These are phyloP conservation scores for Xylaria curta DNA, from an alignment of 495 filamentous ascomycete genomes.

Conservation along the genomic window DNA sequence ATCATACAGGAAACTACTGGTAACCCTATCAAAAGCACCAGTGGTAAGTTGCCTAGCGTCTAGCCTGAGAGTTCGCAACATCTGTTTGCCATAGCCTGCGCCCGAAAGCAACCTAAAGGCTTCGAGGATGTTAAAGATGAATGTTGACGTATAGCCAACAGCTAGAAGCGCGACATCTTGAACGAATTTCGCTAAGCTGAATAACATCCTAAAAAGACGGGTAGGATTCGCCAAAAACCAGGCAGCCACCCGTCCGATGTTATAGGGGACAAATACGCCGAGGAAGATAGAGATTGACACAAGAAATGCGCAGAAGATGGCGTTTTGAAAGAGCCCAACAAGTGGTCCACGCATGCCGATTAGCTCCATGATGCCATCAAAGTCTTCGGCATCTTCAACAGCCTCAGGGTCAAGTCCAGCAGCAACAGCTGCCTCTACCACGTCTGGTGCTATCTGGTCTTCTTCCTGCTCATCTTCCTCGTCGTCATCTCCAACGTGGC, in stretches of 20 bases:
- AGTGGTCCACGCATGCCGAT: constrained; percentile 96
- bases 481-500: constrained; percentile 31
- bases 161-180: constrained; percentile 54
- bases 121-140: constrained; percentile 35
- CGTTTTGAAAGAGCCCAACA: constrained; percentile 88
- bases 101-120: constrained; percentile 30
- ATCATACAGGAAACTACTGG: constrained; percentile 47
- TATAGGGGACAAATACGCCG: constrained; percentile 90
- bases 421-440: constrained; percentile 47
- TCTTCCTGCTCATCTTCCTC: constrained; percentile 38
- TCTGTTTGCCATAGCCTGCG: constrained; percentile 30
- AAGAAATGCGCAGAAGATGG: constrained; percentile 88
- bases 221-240: constrained; percentile 80
- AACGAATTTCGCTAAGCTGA: constrained; percentile 72
- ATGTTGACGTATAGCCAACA: constrained; percentile 42
- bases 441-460: constrained; percentile 42
- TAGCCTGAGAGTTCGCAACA: constrained; percentile 28
- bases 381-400: constrained; percentile 87
- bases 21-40: constrained; percentile 45
- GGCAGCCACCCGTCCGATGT: constrained; percentile 82
- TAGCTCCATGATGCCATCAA: constrained; percentile 97
- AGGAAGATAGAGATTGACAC: constrained; percentile 83
- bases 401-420: constrained; percentile 55
- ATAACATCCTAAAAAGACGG: constrained; percentile 72
- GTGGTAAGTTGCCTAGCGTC: constrained; percentile 33